Evolutionary conservation across 768 basidiomycete genomes (phyloP).

Genomic region (Antrodiella citrinella): DNA sequence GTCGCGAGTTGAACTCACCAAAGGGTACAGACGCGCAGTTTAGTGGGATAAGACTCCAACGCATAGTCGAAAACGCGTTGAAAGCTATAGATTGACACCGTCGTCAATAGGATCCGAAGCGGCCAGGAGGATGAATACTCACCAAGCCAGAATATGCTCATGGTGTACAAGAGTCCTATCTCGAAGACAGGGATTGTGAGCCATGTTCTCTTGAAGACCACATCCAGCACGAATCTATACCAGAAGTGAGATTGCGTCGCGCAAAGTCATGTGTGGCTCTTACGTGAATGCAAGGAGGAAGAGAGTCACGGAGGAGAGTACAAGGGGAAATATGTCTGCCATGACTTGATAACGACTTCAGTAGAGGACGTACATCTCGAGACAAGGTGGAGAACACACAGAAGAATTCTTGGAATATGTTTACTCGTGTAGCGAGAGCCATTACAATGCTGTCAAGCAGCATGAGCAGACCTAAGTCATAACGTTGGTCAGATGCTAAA

Average conservation of each 20-base stretch:
- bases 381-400: conserved; percentile 31
- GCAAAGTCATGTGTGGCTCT: too few relatives aligned
- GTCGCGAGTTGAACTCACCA: conserved; percentile 32
- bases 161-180: conserved; percentile 35
- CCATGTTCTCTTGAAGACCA: conserved; percentile 32
- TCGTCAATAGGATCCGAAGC: too few relatives aligned
- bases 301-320: conserved; percentile 45
- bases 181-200: conserved; percentile 41
- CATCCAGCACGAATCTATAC: conserved; percentile 37
- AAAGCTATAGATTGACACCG: conserved; percentile 38
- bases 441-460: conserved; percentile 42
- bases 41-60: conserved; percentile 43
- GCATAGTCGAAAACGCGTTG: conserved; percentile 53
- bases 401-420: conserved; percentile 51
- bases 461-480: conserved; percentile 31
- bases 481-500: neutral
- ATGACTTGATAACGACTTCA: conserved; percentile 28
- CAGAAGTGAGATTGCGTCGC: too few relatives aligned
- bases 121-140: too few relatives aligned
- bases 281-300: conserved; percentile 36
- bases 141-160: conserved; percentile 52
- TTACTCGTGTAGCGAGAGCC: conserved; percentile 44
- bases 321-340: conserved; percentile 54
- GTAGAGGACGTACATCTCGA: neutral
- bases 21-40: conserved; percentile 40